phyloP scores from a whole-genome alignment of 805 yeast genomes.

The Zygoascus biomembranicola region DNA sequence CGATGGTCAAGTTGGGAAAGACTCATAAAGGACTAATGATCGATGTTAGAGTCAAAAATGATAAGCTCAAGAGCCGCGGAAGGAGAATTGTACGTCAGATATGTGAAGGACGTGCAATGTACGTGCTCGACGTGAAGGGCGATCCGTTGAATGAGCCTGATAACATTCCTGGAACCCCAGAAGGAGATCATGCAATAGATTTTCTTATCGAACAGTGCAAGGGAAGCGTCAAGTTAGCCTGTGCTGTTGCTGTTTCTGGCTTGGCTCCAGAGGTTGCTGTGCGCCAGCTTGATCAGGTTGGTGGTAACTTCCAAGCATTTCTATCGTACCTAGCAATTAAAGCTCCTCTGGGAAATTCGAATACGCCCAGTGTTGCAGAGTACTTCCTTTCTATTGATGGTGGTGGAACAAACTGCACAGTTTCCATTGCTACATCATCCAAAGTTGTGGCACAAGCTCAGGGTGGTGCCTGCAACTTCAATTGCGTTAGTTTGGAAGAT shows the following conservation, averaged over 20 bases:
- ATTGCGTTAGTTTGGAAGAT: constrained; percentile 2
- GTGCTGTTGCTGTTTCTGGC: constrained; percentile 13
- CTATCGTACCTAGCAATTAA: not conserved
- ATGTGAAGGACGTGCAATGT: constrained; percentile 6
- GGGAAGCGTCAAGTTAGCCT: constrained; percentile 13
- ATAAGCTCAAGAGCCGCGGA: constrained; percentile 12
- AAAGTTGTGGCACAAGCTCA: constrained; percentile 5
- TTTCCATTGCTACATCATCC: constrained; percentile 5
- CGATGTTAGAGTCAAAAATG: constrained; percentile 12
- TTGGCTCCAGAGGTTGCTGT: constrained; percentile 4
- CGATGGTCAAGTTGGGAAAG: constrained; percentile 14
- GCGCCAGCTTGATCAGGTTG: constrained; percentile 5
- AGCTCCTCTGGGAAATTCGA: not conserved
- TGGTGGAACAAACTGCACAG: constrained; percentile 13
- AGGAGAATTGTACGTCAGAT: constrained; percentile 10
- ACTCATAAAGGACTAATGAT: constrained; percentile 15
- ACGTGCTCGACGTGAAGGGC: not conserved
- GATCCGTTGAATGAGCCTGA: not conserved
- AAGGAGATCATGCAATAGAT: constrained; percentile 6
- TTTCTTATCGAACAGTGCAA: constrained; percentile 5
- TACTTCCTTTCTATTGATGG: constrained; percentile 14
- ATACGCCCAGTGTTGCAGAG: not conserved
- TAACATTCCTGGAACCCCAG: not conserved
- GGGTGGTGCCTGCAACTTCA: constrained; percentile 11
- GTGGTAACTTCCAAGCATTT: constrained; percentile 4